These are phyloP conservation scores for Arabidopsis thaliana DNA, from an alignment of 345 rosid genomes.

Conservation along the genomic window DNA sequence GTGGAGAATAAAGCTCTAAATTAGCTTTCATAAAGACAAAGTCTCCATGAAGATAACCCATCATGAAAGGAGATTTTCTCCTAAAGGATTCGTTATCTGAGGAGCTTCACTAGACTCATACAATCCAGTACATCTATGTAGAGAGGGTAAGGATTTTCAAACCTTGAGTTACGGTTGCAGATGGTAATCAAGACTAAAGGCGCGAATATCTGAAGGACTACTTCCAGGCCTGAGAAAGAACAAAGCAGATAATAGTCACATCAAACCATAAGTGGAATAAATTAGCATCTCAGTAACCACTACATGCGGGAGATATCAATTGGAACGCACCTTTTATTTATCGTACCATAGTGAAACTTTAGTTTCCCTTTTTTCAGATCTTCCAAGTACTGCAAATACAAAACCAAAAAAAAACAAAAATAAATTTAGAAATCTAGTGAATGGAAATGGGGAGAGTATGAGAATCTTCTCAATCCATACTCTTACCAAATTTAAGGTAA, in stretches of 20 bases:
- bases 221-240: constrained; percentile 77
- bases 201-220: constrained; percentile 83
- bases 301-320: background rate
- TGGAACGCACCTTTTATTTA: constrained; percentile 72
- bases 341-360: constrained; percentile 88
- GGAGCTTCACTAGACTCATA: background rate
- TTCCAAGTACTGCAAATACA: constrained; percentile 66
- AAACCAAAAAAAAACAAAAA: constrained; percentile 19
- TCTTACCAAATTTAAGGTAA: constrained; percentile 81
- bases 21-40: constrained; percentile 1
- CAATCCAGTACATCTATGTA: background rate
- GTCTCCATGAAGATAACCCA: background rate
- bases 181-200: constrained; percentile 81
- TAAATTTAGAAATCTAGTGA: background rate
- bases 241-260: constrained; percentile 13
- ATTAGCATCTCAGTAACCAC: background rate
- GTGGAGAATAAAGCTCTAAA: background rate
- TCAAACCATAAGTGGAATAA: background rate
- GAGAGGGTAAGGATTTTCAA: constrained; percentile 17
- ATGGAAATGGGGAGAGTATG: background rate
- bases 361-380: constrained; percentile 69
- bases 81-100: background rate
- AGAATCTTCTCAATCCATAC: constrained; percentile 4
- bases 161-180: constrained; percentile 58
- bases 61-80: background rate